Conservation (phyloP, 352 stramenopile species). For the Thalassiosira ordinaria region DNA sequence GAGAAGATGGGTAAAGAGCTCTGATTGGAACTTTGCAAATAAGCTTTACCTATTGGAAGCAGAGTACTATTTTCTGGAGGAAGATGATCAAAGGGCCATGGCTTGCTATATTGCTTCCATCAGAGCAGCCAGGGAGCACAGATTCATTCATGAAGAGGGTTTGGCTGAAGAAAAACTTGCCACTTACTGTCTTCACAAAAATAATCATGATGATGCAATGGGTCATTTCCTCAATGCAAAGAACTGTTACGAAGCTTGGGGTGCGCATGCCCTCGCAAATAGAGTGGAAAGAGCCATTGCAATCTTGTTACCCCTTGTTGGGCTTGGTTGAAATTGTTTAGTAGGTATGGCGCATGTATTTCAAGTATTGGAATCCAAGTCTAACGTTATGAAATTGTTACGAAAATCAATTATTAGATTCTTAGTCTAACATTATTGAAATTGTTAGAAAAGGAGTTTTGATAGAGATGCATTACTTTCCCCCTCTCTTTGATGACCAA, state of each 20-base stretch:
- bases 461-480: no score
- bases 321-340: no score
- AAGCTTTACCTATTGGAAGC: constrained; percentile 52
- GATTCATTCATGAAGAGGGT: constrained; percentile 54
- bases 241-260: constrained; percentile 50
- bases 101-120: constrained; percentile 44
- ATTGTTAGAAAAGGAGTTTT: no score
- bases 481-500: no score
- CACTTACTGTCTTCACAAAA: constrained; percentile 37
- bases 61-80: constrained; percentile 46
- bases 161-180: constrained; percentile 52
- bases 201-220: constrained; percentile 27
- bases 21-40: constrained; percentile 50
- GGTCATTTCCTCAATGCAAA: constrained; percentile 46
- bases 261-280: constrained; percentile 36
- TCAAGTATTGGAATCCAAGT: no score
- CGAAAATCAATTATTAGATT: no score
- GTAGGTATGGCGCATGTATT: no score
- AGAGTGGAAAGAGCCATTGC: constrained; percentile 36
- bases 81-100: constrained; percentile 31
- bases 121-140: constrained; percentile 31
- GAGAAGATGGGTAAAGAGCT: constrained; percentile 29
- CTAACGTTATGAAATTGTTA: no score
- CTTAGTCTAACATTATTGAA: no score
- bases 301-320: constrained; percentile 19